phyloP scores from a whole-genome alignment of 78 protist genomes.

The Protostelium mycophagum region DNA sequence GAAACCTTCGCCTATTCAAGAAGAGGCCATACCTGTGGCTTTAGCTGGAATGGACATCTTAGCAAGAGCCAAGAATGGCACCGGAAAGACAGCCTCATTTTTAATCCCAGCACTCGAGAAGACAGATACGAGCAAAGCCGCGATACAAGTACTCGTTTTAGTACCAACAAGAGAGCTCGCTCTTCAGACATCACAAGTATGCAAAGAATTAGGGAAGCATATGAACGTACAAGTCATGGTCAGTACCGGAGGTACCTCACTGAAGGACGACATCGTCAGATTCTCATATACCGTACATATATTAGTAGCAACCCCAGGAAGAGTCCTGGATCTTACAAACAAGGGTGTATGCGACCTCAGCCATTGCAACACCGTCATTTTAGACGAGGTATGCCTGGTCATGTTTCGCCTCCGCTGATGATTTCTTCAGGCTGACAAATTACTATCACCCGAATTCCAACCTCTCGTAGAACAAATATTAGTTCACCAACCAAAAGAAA shows the following conservation, averaged over 20 bases:
- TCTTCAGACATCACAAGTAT: slow-evolving; percentile 90
- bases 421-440: slow-evolving; percentile 90
- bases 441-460: slow-evolving; percentile 93
- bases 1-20: slow-evolving; percentile 98
- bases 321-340: slow-evolving; percentile 84
- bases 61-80: slow-evolving; percentile 99
- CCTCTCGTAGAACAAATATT: slow-evolving; percentile 77
- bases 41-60: slow-evolving; percentile 87
- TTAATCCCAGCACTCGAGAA: slow-evolving; percentile 90
- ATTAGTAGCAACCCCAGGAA: slow-evolving; percentile 95
- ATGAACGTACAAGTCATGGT: slow-evolving; percentile 86
- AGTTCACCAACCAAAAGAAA: slow-evolving; percentile 56
- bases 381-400: slow-evolving; percentile 89
- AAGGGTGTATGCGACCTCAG: slow-evolving; percentile 60
- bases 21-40: slow-evolving; percentile 91
- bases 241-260: slow-evolving; percentile 93
- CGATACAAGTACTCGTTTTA: slow-evolving; percentile 89
- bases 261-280: slow-evolving; percentile 64
- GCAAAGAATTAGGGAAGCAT: slow-evolving; percentile 89
- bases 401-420: background rate
- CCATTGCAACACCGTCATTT: slow-evolving; percentile 66
- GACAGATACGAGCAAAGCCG: slow-evolving; percentile 48
- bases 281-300: slow-evolving; percentile 85
- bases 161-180: slow-evolving; percentile 98
- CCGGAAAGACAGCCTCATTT: slow-evolving; percentile 98